Percentiles rank a stretch among this genome's conserved stretches.
These are phyloP conservation scores for Tephrocybe rancida DNA, from an alignment of 768 basidiomycete genomes.

Conservation along the genomic window DNA sequence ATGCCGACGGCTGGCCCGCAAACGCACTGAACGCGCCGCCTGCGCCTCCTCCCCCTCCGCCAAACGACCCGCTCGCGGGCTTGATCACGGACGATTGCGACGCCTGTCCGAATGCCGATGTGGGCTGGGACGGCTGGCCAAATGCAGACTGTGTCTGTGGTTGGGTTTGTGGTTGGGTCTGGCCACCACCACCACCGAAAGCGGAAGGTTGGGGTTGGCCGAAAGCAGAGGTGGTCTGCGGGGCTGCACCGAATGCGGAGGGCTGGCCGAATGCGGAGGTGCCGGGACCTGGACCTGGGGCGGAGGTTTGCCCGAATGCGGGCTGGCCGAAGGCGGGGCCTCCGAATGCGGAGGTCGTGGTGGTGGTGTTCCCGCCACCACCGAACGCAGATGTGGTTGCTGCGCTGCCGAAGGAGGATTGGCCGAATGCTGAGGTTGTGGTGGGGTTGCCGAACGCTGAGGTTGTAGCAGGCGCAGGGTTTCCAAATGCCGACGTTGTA, in stretches of 20 bases:
- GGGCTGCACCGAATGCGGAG: slow-evolving; percentile 20
- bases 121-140: slow-evolving; percentile 30
- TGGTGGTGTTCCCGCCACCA: slow-evolving; percentile 21
- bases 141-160: slow-evolving; percentile 32
- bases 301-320: slow-evolving; percentile 15
- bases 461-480: slow-evolving; percentile 29
- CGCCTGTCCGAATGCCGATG: slow-evolving; percentile 34
- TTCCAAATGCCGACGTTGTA: slow-evolving; percentile 25
- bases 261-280: slow-evolving; percentile 1
- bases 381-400: slow-evolving; percentile 29
- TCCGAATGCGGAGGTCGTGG: slow-evolving; percentile 38
- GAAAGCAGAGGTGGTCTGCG: slow-evolving; percentile 37
- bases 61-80: slow-evolving; percentile 55
- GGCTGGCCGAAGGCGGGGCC: slow-evolving; percentile 34
- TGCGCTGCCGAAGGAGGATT: slow-evolving; percentile 29
- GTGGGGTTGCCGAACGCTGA: slow-evolving; percentile 29
- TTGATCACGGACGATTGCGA: slow-evolving; percentile 42
- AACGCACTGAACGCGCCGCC: slow-evolving; percentile 53
- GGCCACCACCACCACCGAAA: too few species aligned
- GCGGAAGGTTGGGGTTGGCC: slow-evolving; percentile 30
- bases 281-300: slow-evolving; percentile 23
- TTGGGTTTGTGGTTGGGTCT: slow-evolving; percentile 30
- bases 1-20: slow-evolving; percentile 33
- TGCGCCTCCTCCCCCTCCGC: slow-evolving; percentile 41
- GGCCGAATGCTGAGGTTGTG: slow-evolving; percentile 31